Conservation (phyloP, 225 moss, liverwort and hornwort genomes). For the Antitrichia curtipendula region DNA sequence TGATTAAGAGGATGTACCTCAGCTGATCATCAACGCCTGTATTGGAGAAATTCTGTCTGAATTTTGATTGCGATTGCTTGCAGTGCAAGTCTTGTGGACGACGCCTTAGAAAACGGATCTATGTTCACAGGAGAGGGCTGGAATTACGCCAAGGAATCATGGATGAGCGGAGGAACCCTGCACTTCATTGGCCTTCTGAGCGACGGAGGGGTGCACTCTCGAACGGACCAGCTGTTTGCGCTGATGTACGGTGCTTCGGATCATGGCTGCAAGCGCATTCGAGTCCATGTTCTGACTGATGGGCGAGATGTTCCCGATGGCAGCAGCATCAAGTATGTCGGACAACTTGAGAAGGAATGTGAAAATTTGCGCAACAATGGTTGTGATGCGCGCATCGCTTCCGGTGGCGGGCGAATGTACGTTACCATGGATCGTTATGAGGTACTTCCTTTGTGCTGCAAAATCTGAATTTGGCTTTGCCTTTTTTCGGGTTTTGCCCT, state of each 20-base stretch:
- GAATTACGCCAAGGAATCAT: constrained; percentile 58
- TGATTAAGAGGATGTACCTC: neutral
- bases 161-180: constrained; percentile 50
- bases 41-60: neutral
- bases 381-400: constrained; percentile 73
- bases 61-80: neutral
- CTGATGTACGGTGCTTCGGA: constrained; percentile 70
- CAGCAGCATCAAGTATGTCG: constrained; percentile 60
- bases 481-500: too few relatives aligned
- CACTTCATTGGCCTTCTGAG: constrained; percentile 85
- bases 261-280: constrained; percentile 67
- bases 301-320: constrained; percentile 84
- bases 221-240: constrained; percentile 59
- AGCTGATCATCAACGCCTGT: neutral
- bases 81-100: constrained; percentile 82
- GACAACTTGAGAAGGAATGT: constrained; percentile 58
- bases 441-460: constrained; percentile 1
- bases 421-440: constrained; percentile 90
- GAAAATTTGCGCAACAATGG: constrained; percentile 58
- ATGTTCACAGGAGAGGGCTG: constrained; percentile 70
- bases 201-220: constrained; percentile 82
- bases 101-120: constrained; percentile 42
- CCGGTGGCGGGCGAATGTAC: constrained; percentile 79
- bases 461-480: neutral
- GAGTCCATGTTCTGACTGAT: constrained; percentile 70